Percentiles rank a stretch among this genome's conserved stretches.
These are phyloP conservation scores for Stagonosporopsis chrysanthemi DNA, from an alignment of 2,329 filamentous ascomycete species.

Conservation along the genomic window DNA sequence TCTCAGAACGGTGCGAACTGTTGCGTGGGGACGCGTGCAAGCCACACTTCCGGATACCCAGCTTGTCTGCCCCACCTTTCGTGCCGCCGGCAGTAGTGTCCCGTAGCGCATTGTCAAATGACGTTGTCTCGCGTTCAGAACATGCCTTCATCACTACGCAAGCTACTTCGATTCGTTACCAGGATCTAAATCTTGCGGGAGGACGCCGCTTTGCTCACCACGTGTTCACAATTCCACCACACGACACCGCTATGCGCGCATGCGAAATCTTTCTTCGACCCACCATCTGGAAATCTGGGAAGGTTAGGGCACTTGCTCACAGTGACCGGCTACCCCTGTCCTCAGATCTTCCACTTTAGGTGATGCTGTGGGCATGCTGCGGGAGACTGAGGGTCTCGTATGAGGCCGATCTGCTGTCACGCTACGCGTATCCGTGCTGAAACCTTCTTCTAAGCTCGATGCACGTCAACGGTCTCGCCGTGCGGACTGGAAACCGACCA, in stretches of 20 bases:
- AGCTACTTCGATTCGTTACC: slow-evolving; percentile 8
- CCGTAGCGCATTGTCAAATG: slow-evolving; percentile 13
- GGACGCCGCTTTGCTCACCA: slow-evolving; percentile 6
- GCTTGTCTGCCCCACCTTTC: background rate
- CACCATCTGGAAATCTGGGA: background rate
- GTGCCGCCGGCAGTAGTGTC: slow-evolving; percentile 16
- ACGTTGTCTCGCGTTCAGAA: slow-evolving; percentile 2
- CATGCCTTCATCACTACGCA: slow-evolving; percentile 6
- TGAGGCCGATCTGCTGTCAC: slow-evolving; percentile 8
- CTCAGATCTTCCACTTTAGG: slow-evolving; percentile 26
- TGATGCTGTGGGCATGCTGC: slow-evolving; percentile 20
- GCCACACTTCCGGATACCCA: slow-evolving; percentile 12
- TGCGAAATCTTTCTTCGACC: background rate
- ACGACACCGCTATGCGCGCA: background rate
- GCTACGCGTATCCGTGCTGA: slow-evolving; percentile 1
- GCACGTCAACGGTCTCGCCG: slow-evolving; percentile 7
- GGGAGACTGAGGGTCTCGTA: slow-evolving; percentile 5
- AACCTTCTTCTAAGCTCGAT: slow-evolving; percentile 2
- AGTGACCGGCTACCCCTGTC: slow-evolving; percentile 18
- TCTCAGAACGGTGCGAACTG: slow-evolving; percentile 5
- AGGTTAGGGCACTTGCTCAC: background rate
- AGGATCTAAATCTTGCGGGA: background rate
- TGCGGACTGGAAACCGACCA: background rate
- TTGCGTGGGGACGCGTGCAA: slow-evolving; percentile 12
- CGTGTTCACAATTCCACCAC: slow-evolving; percentile 1